phyloP scores from a whole-genome alignment of 1,284 basidiomycete genomes.

The Austropuccinia psidii region DNA sequence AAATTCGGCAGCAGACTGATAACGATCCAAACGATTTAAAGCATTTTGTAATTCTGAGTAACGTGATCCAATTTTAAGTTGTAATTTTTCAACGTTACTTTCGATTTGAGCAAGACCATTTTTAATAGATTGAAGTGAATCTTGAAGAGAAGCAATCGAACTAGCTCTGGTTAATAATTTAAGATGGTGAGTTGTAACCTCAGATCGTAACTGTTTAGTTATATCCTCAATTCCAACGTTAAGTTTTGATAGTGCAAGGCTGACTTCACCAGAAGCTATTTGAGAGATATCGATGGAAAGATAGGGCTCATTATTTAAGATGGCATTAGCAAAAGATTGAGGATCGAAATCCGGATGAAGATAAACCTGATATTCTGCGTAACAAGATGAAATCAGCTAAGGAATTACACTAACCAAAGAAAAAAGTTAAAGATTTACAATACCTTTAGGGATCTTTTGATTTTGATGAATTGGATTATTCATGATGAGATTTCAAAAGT shows the following conservation, averaged over 20 bases:
- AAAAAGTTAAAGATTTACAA: too few species aligned
- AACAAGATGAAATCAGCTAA: too few species aligned
- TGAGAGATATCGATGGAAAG: slow-evolving; percentile 47
- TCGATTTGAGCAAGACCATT: slow-evolving; percentile 43
- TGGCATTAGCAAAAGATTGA: slow-evolving; percentile 77
- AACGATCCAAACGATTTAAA: slow-evolving; percentile 63
- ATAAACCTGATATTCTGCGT: slow-evolving; percentile 51
- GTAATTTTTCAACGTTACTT: slow-evolving; percentile 56
- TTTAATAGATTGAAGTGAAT: slow-evolving; percentile 46
- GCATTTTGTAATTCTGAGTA: slow-evolving; percentile 64
- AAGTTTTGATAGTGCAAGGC: neutral
- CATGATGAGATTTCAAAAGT: too few species aligned
- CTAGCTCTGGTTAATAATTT: slow-evolving; percentile 49
- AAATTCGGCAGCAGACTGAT: slow-evolving; percentile 73
- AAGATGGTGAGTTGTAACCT: slow-evolving; percentile 42
- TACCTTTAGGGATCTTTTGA: too few species aligned
- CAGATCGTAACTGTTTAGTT: neutral
- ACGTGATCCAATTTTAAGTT: slow-evolving; percentile 71
- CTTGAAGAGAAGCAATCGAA: slow-evolving; percentile 53
- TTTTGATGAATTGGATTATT: too few species aligned
- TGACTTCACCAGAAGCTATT: slow-evolving; percentile 37
- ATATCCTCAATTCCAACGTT: slow-evolving; percentile 3
- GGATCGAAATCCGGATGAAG: slow-evolving; percentile 65
- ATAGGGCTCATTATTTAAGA: slow-evolving; percentile 70
- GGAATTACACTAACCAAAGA: too few species aligned